phyloP scores from a whole-genome alignment of 208 protist genomes.

The Leptomonas pyrrhocoris region DNA sequence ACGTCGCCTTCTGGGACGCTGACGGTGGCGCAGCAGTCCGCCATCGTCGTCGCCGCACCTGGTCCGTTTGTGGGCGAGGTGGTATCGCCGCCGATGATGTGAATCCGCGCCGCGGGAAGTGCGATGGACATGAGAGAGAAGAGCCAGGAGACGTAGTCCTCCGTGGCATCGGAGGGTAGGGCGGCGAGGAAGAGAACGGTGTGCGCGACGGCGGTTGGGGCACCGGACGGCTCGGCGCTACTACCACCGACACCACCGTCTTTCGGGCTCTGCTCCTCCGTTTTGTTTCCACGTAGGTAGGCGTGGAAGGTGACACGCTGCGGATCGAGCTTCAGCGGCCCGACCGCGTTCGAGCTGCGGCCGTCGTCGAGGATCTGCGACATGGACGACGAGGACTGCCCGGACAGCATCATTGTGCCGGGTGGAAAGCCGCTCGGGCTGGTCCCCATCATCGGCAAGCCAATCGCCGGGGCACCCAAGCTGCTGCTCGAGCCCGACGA shows the following conservation, averaged over 20 bases:
- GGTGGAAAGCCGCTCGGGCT: constrained; percentile 7
- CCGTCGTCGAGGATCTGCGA: constrained; percentile 14
- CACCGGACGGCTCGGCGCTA: neutral
- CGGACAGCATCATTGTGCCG: constrained; percentile 11
- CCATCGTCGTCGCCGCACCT: neutral
- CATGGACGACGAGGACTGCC: constrained; percentile 12
- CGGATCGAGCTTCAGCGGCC: constrained; percentile 8
- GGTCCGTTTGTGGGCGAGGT: neutral
- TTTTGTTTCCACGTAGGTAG: constrained; percentile 18
- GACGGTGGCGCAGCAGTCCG: constrained; percentile 29
- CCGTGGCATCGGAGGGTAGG: constrained; percentile 30
- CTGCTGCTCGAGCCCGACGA: constrained; percentile 21
- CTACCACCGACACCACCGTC: neutral
- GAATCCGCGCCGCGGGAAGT: constrained; percentile 14
- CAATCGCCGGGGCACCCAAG: constrained; percentile 3
- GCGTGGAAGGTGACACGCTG: constrained; percentile 35
- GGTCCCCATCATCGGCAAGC: constrained; percentile 8
- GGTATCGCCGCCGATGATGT: constrained; percentile 24
- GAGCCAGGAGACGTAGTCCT: constrained; percentile 58
- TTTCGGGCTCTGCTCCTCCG: neutral
- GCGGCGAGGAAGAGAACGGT: constrained; percentile 56
- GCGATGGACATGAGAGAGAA: constrained; percentile 42
- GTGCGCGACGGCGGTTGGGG: neutral
- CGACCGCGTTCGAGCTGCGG: constrained; percentile 7
- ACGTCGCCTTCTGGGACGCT: constrained; percentile 23